These are phyloP conservation scores for Phytophthora meadii DNA, from an alignment of 352 stramenopile species.

Conservation along the genomic window DNA sequence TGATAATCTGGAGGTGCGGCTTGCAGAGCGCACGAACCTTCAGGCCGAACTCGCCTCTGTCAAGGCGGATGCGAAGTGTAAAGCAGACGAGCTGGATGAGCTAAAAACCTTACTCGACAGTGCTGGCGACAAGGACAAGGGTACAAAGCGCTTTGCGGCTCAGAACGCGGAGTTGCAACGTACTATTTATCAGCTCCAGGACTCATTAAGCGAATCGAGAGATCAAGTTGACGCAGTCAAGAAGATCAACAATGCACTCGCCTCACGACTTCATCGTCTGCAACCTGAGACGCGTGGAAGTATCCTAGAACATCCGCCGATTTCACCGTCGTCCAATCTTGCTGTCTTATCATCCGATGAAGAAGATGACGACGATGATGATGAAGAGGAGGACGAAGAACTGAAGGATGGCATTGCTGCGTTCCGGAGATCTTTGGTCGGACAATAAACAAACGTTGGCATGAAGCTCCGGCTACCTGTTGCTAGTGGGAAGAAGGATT, in stretches of 20 bases:
- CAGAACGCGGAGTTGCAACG: slow-evolving; percentile 78
- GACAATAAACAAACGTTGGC: slow-evolving; percentile 6
- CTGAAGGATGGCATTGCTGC: slow-evolving; percentile 45
- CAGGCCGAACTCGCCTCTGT: slow-evolving; percentile 56
- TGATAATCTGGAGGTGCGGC: slow-evolving; percentile 57
- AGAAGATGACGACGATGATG: slow-evolving; percentile 58
- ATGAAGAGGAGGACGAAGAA: slow-evolving; percentile 55
- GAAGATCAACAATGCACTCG: slow-evolving; percentile 79
- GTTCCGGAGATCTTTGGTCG: slow-evolving; percentile 47
- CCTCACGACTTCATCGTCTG: slow-evolving; percentile 64
- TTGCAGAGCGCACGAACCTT: slow-evolving; percentile 68
- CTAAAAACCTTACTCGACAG: slow-evolving; percentile 66
- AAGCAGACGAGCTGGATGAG: slow-evolving; percentile 61
- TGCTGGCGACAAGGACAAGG: slow-evolving; percentile 75
- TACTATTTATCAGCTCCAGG: slow-evolving; percentile 75
- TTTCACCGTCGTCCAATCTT: slow-evolving; percentile 42
- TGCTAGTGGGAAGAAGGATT: no score
- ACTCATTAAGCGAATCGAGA: slow-evolving; percentile 71
- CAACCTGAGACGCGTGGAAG: slow-evolving; percentile 60
- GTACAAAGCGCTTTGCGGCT: slow-evolving; percentile 55
- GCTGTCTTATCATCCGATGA: slow-evolving; percentile 63
- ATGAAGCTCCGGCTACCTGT: no score
- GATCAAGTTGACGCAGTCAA: slow-evolving; percentile 78
- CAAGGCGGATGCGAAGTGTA: slow-evolving; percentile 63
- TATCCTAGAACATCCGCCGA: slow-evolving; percentile 51